Conservation (phyloP, 305 asterid genomes). For the Fraxinus velutina region DNA sequence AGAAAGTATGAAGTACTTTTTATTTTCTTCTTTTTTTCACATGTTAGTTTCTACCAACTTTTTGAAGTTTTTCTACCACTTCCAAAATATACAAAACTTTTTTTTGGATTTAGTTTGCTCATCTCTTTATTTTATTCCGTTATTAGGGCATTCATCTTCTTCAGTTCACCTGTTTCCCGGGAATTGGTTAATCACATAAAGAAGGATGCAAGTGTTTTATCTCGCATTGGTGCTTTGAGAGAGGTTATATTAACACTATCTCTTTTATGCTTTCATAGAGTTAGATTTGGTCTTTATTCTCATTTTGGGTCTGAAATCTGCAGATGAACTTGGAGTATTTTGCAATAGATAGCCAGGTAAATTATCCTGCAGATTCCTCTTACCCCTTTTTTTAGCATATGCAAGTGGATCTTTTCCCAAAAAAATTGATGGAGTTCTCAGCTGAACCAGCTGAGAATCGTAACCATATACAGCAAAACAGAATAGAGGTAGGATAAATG, state of each 20-base stretch:
- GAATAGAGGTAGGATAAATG: not conserved
- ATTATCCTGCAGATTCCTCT: constrained; percentile 22
- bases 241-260: constrained; percentile 51
- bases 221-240: constrained; percentile 97
- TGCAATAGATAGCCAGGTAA: constrained; percentile 94
- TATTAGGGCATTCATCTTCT: constrained; percentile 88
- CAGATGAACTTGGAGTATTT: constrained; percentile 99
- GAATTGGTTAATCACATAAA: constrained; percentile 85
- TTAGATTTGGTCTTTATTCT: constrained; percentile 29
- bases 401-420: not conserved
- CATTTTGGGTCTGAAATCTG: constrained; percentile 36
- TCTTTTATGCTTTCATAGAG: constrained; percentile 16
- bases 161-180: constrained; percentile 84
- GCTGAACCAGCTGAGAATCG: not conserved
- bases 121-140: constrained; percentile 20
- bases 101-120: constrained; percentile 6
- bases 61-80: not conserved
- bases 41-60: constrained; percentile 9
- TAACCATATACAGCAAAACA: not conserved
- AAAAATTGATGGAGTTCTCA: not conserved
- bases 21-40: not conserved
- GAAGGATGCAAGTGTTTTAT: constrained; percentile 73
- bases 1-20: constrained; percentile 59
- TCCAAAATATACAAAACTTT: not conserved
- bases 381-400: not conserved